Percentiles rank a stretch among this genome's conserved stretches.
Evolutionary conservation across 2,329 filamentous ascomycete species (phyloP).

Genomic region (Pseudogymnoascus sp.): DNA sequence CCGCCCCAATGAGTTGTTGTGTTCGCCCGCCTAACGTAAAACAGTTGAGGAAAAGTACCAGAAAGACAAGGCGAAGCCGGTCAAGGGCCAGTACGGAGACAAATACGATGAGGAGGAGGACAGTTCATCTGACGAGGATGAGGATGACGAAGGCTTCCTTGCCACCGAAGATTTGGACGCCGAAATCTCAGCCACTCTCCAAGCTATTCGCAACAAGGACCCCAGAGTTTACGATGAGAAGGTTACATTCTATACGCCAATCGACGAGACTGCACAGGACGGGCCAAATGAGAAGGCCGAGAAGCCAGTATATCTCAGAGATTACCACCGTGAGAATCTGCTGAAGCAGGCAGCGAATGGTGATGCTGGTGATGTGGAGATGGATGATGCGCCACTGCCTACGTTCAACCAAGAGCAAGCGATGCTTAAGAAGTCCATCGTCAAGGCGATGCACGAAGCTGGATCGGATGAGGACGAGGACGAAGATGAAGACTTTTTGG

Average conservation of each 20-base stretch:
- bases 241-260: conserved; percentile 67
- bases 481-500: conserved; percentile 58
- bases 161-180: conserved; percentile 78
- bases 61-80: conserved; percentile 35
- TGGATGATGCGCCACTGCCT: conserved; percentile 44
- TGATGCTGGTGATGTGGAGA: conserved; percentile 52
- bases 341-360: conserved; percentile 54
- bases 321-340: conserved; percentile 91
- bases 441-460: conserved; percentile 71
- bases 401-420: conserved; percentile 89
- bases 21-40: conserved; percentile 19
- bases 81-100: conserved; percentile 36
- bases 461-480: conserved; percentile 37
- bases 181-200: conserved; percentile 78
- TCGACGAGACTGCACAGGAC: conserved; percentile 44
- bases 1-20: conserved; percentile 13
- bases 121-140: conserved; percentile 66
- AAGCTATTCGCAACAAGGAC: conserved; percentile 85
- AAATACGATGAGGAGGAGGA: conserved; percentile 50
- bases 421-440: conserved; percentile 66
- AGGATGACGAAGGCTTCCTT: conserved; percentile 85
- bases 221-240: conserved; percentile 81
- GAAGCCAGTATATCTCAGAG: conserved; percentile 76
- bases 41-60: conserved; percentile 82
- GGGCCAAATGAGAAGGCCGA: conserved; percentile 53